Base-by-base conservation (phyloP, 2,329 filamentous ascomycete species). In the Cercospora sojina region DNA sequence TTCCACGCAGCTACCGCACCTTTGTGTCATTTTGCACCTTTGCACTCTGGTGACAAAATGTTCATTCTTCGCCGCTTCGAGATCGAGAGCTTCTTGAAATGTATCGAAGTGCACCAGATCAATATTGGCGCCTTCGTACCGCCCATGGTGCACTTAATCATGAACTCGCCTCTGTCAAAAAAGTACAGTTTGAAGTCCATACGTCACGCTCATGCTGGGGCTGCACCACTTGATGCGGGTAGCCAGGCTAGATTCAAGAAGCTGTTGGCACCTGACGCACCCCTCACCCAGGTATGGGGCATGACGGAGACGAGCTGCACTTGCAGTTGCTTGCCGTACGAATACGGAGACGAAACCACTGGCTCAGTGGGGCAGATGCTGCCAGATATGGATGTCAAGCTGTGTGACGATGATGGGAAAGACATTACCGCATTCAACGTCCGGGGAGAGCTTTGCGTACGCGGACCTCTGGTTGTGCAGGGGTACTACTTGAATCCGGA, bases 101-200 rank as follows among this genome's bases (percentile, higher is more conserved):
- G 78, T 0, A 76, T 81, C 23, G 79, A 82, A 41, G 79, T 80
- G 55, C 83, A 84, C 70, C 69, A 79, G 20, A 79, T 86, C 49
- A 83, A 79, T 0, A 85, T 87, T 57, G 71, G 85, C 0, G 69
- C 77, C 0, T 71, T 85, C 16, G 85, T 87, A 0, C 86, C 86
- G 27, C 84, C 85, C 0, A 81, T 86, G 49, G 80, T 81, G 1
- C 78, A 85, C 41, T 77, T 79, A 3, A 79, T 85, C 41, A 76
- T 86, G 47, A 85, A 82, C 75, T 82, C 79, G 1, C 81, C 83
- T 0, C 75, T 77, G 2, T 79, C 79, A 10, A 79, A 79, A 10
- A 77, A 79, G 31, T 78, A 81, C 32, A 82, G 78, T 16, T 71
- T 87, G 12, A 80, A 79, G 20, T 79, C 77, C 0, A 70, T 83